A percentile compares a stretch with the other conserved stretches of the same genome.
Conservation (phyloP, 371 early-diverging fungal genomes). For the Batkoa obscura region DNA sequence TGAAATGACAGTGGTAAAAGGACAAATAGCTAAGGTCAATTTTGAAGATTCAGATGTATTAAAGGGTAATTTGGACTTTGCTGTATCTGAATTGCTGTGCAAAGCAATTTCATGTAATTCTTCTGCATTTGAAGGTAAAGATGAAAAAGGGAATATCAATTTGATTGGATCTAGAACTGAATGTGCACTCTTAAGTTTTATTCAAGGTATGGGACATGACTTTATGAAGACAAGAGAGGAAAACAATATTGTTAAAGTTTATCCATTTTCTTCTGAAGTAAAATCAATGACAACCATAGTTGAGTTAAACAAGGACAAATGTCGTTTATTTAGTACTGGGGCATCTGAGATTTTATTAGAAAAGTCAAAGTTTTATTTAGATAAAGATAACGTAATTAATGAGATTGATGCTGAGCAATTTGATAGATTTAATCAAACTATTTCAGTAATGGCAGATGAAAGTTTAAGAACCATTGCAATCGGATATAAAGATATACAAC, state of each 20-base stretch:
- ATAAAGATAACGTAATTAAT: conserved; percentile 25
- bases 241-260: conserved; percentile 28
- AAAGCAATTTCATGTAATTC: conserved; percentile 71
- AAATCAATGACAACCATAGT: conserved; percentile 63
- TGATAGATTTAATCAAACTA: conserved; percentile 27
- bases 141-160: conserved; percentile 41
- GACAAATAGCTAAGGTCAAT: conserved; percentile 14
- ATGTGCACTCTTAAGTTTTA: conserved; percentile 65
- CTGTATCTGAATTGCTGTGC: conserved; percentile 18
- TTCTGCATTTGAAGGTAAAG: conserved; percentile 67
- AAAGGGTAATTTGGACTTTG: conserved; percentile 13
- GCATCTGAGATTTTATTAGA: conserved; percentile 60
- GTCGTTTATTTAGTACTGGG: conserved; percentile 55
- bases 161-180: conserved; percentile 90
- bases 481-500: conserved; percentile 45
- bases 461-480: conserved; percentile 79
- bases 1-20: conserved; percentile 66
- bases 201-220: conserved; percentile 35
- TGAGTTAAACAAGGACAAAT: background rate
- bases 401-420: conserved; percentile 25
- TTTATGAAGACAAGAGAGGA: conserved; percentile 37
- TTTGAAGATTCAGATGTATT: no score
- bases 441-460: conserved; percentile 54
- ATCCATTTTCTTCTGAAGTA: conserved; percentile 63
- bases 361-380: conserved; percentile 22